A percentile compares a stretch with the other conserved stretches of the same genome.
These are phyloP conservation scores for Rossbeevera mucosa DNA, from an alignment of 768 basidiomycete genomes.

Conservation along the genomic window DNA sequence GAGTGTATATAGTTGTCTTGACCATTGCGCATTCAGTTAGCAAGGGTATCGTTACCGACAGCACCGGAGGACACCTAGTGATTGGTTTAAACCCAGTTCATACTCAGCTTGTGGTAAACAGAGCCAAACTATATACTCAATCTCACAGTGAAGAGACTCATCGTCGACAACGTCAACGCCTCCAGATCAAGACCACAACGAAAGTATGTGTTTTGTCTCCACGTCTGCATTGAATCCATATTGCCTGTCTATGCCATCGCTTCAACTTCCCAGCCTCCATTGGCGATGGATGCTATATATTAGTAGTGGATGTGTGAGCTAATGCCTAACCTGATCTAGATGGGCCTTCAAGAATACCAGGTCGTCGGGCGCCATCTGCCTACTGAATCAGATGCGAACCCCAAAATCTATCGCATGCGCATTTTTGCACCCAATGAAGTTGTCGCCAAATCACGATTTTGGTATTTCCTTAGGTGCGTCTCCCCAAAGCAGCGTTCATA, in stretches of 20 bases:
- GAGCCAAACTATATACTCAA: slow-evolving; percentile 23
- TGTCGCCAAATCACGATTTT: slow-evolving; percentile 98
- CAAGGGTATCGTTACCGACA: too few relatives aligned
- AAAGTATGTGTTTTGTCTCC: slow-evolving; percentile 28
- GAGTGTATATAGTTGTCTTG: background rate
- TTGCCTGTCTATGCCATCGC: background rate
- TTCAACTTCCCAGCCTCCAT: background rate
- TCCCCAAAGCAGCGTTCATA: background rate
- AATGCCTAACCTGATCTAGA: slow-evolving; percentile 36
- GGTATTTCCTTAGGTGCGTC: slow-evolving; percentile 93
- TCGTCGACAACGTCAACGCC: slow-evolving; percentile 27
- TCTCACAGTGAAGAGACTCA: slow-evolving; percentile 4
- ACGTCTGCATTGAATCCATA: background rate
- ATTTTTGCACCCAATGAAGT: slow-evolving; percentile 99
- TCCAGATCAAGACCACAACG: slow-evolving; percentile 18
- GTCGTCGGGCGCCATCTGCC: slow-evolving; percentile 97
- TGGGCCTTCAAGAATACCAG: slow-evolving; percentile 89
- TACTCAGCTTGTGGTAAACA: slow-evolving; percentile 21
- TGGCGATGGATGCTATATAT: slow-evolving; percentile 31
- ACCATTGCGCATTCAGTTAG: too few relatives aligned
- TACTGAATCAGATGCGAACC: slow-evolving; percentile 86
- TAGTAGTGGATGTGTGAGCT: slow-evolving; percentile 19
- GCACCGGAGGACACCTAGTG: too few relatives aligned
- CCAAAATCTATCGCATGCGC: slow-evolving; percentile 99
- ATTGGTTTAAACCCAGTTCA: slow-evolving; percentile 4